Conservation (phyloP, 192 early-diverging fungal genomes). For the Powellomyces hirtus region DNA sequence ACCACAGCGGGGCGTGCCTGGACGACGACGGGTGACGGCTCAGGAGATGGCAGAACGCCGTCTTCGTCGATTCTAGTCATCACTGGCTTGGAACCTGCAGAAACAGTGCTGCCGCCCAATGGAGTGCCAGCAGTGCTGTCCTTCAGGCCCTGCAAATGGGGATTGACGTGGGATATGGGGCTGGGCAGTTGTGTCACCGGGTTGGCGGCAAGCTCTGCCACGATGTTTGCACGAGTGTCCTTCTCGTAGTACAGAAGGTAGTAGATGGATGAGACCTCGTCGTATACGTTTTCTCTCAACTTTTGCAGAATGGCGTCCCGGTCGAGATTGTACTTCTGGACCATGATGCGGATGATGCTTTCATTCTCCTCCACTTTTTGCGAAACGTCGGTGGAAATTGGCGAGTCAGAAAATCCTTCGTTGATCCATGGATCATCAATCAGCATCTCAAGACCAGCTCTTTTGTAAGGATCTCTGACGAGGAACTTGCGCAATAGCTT, state of each 20-base stretch:
- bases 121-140: neutral
- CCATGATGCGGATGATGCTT: constrained; percentile 50
- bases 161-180: neutral
- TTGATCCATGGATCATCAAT: constrained; percentile 65
- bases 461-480: constrained; percentile 55
- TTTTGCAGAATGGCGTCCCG: constrained; percentile 45
- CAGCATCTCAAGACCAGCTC: constrained; percentile 56
- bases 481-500: constrained; percentile 60
- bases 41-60: constrained; percentile 27
- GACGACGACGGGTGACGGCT: neutral
- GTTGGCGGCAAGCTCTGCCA: constrained; percentile 20
- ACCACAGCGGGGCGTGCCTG: neutral
- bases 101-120: neutral
- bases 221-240: constrained; percentile 28
- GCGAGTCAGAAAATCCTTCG: constrained; percentile 50
- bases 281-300: constrained; percentile 55
- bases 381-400: constrained; percentile 49
- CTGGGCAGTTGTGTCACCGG: constrained; percentile 14
- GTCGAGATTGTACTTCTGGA: constrained; percentile 53
- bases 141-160: neutral
- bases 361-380: constrained; percentile 53
- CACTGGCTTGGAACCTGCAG: constrained; percentile 22
- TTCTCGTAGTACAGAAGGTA: constrained; percentile 65
- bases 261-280: constrained; percentile 58
- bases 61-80: constrained; percentile 46